These are phyloP conservation scores for Macrolepiota fuliginosa DNA, from an alignment of 768 basidiomycete genomes.

Conservation along the genomic window DNA sequence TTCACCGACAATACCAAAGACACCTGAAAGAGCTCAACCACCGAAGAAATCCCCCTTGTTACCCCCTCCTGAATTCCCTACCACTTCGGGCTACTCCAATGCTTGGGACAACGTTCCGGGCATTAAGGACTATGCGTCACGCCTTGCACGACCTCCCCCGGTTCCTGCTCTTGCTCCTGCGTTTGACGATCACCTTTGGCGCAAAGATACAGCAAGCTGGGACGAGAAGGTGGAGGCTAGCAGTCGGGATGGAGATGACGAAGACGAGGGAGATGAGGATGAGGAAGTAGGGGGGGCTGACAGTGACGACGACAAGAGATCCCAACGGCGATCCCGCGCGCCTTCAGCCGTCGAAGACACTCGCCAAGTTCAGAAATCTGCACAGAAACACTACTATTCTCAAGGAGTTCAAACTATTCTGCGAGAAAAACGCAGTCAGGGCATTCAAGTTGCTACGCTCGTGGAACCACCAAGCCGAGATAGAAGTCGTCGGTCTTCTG, in stretches of 20 bases:
- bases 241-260: constrained; percentile 82
- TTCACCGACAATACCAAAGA: constrained; percentile 33
- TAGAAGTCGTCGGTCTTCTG: constrained; percentile 14
- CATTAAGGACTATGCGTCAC: constrained; percentile 73
- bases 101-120: constrained; percentile 84
- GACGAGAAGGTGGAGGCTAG: constrained; percentile 60
- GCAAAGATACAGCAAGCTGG: constrained; percentile 38
- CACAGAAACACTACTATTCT: constrained; percentile 52
- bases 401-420: constrained; percentile 71
- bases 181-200: constrained; percentile 44
- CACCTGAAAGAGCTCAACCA: constrained; percentile 30
- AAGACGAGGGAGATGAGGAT: constrained; percentile 66
- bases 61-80: constrained; percentile 51
- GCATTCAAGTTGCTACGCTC: constrained; percentile 53
- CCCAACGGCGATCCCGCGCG: constrained; percentile 30
- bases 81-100: constrained; percentile 65
- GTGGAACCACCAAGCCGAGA: constrained; percentile 13
- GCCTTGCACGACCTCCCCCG: constrained; percentile 50
- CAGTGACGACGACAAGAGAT: constrained; percentile 23
- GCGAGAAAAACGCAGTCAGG: constrained; percentile 50
- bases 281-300: constrained; percentile 32
- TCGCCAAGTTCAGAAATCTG: constrained; percentile 35
- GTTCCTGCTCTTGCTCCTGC: constrained; percentile 42
- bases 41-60: constrained; percentile 29
- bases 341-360: constrained; percentile 31